phyloP scores from a whole-genome alignment of 2,329 filamentous ascomycete genomes.

The Cladorrhinum sp. region DNA sequence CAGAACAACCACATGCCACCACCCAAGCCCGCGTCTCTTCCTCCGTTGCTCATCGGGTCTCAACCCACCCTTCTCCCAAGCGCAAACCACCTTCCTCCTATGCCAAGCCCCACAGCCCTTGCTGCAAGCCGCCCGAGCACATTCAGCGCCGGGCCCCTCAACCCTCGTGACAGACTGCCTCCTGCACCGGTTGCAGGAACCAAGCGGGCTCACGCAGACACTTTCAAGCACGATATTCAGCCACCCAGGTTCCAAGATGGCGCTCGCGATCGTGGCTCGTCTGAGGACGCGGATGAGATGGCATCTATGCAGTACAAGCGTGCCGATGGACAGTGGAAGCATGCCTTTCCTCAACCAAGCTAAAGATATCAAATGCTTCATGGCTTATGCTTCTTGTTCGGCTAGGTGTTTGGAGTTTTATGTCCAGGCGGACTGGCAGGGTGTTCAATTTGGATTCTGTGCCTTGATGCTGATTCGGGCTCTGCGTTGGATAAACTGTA shows the following conservation, averaged over 20 bases:
- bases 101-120: constrained; percentile 19
- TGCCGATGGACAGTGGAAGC: constrained; percentile 17
- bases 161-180: constrained; percentile 16
- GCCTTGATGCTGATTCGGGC: background rate
- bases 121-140: background rate
- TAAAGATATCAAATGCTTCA: background rate
- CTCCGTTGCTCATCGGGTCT: constrained; percentile 18
- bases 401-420: constrained; percentile 10
- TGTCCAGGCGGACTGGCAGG: background rate
- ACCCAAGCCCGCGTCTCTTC: constrained; percentile 14
- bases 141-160: background rate
- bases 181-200: constrained; percentile 23
- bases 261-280: constrained; percentile 19
- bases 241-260: constrained; percentile 22
- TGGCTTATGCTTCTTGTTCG: background rate
- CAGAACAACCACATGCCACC: constrained; percentile 12
- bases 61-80: background rate
- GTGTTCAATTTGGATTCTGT: background rate
- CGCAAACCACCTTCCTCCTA: constrained; percentile 10
- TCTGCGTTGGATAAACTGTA: constrained; percentile 8
- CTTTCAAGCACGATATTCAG: constrained; percentile 19
- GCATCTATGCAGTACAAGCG: constrained; percentile 17
- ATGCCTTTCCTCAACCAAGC: background rate
- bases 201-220: constrained; percentile 25
- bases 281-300: constrained; percentile 12